Evolutionary conservation across 2,329 filamentous ascomycete genomes (phyloP).

Genomic region (Verticillium zaregamsianum): DNA sequence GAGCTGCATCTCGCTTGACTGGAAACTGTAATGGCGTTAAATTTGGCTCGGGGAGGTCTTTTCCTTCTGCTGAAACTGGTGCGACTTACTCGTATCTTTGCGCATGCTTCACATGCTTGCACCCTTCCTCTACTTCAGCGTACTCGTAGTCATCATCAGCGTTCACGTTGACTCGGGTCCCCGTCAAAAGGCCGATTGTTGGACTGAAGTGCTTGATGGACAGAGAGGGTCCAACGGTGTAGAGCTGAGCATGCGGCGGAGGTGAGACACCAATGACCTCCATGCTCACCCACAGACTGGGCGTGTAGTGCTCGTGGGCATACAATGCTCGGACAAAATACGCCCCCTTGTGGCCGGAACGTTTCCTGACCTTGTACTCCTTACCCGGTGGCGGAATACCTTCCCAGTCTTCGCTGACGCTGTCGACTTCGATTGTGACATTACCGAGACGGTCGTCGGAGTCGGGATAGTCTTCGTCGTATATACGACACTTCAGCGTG

Average conservation of each 20-base stretch:
- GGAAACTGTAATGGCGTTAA: conserved; percentile 61
- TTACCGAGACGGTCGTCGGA: conserved; percentile 86
- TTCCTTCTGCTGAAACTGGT: too few relatives aligned
- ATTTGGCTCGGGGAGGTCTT: background rate
- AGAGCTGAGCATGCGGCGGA: conserved; percentile 63
- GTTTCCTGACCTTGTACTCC: conserved; percentile 72
- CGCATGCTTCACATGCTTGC: conserved; percentile 19
- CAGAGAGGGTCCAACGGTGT: conserved; percentile 70
- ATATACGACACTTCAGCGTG: conserved; percentile 77
- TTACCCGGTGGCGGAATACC: conserved; percentile 58
- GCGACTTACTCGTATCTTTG: conserved; percentile 72
- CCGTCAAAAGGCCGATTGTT: conserved; percentile 77
- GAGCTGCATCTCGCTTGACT: conserved; percentile 88
- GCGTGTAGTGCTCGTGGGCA: conserved; percentile 65
- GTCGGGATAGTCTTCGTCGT: conserved; percentile 85
- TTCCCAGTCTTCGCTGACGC: conserved; percentile 60
- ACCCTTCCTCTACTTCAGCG: conserved; percentile 18
- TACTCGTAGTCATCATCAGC: conserved; percentile 39
- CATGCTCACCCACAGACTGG: conserved; percentile 67
- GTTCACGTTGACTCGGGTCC: conserved; percentile 63
- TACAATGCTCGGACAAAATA: conserved; percentile 70
- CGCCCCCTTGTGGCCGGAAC: conserved; percentile 80
- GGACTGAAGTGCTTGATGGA: conserved; percentile 87
- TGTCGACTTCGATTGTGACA: conserved; percentile 63
- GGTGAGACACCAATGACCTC: conserved; percentile 72